Evolutionary conservation across 345 rosid genomes (phyloP), one percentile per base, ranked within the genome.

Genomic region (Cardamine resedifolia): DNA sequence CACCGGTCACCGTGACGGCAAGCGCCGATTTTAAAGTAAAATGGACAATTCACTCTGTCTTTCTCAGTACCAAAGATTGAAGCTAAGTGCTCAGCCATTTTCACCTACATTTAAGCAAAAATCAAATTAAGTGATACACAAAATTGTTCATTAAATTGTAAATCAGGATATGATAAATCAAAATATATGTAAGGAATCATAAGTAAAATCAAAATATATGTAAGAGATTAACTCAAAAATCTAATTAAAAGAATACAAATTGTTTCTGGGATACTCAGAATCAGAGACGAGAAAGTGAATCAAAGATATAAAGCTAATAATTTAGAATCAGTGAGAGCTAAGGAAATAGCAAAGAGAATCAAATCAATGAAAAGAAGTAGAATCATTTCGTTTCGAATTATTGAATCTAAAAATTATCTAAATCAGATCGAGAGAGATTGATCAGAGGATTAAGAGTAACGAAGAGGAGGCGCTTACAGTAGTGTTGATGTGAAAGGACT

Each of bases 61-160:
- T 89, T 89, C 55, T 89, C 92, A 4, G 92, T 89, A 7, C 96
- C 92, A 77, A 85, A 89, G 58, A 87, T 89, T 48, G 92, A 87
- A 26, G 98, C 96, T 64, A 92, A 81, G 79, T 92, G 98, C 81
- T 92, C 98, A 69, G 95, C 98, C 96, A 92, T 92, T 58, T 0
- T 53, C 26, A 52, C 68, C 76, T 71, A 26, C 10, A 27, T 5
- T 16, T 48, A 38, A 19, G 0, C 16, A 19, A 36, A 65, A 5
- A 19, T 10, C 30, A 67, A 67, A 26, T 24, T 24, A 16, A 66
- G 18, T 26, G 5, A 71, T 15, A 50, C 64, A 28, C 53, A 56
- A 6, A 68, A 43, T 15, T 30, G 5, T 1, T 23, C 47, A 47
- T 28, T 16, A 45, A 16, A 18, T 18, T 14, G 4, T 8, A 1